Evolutionary conservation across 108 stramenopile species (phyloP), one percentile per base, ranked within the genome.

Genomic region (Skeletonema grethae): DNA sequence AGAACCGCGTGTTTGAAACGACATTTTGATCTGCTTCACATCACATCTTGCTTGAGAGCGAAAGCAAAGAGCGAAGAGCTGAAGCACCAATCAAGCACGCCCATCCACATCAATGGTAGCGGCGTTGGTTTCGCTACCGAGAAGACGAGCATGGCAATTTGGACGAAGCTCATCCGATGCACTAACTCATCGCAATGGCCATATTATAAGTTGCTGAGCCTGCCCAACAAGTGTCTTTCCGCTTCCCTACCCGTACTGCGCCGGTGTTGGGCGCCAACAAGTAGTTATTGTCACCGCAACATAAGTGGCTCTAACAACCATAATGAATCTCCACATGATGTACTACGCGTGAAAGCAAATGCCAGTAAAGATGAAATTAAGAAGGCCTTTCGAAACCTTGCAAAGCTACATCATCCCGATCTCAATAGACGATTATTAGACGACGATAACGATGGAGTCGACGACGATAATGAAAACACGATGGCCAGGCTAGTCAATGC

Each of bases 401-500:
- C 72, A 25, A 72, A 72, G 50, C 46, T 32, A 11, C 61, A 72
- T 28, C 72, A 72, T 10, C 69, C 69, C 13, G 69, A 69, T 62
- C 13, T 69, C 10, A 69, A 64, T 20, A 64, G 18, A 43, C 39
- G 41, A 0, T 43, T n/a, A 43, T 43, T 43, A 4, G 41, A 43
- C n/a, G 15, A 69, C 11, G 10, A 15, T n/a, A n/a, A n/a, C 0
- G 34, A 61, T 31, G 38, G 38, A 41, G 30, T 5, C 2, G 38
- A 31, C 4, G 60, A 60, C 12, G 39, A 35, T n/a, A 43, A 20
- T 22, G 57, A 78, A 16, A 31, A 73, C 18, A 28, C 20, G 4
- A 78, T 78, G 77, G 25, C 72, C 13, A 72, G 73, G 56, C 32
- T 78, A 12, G 55, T 78, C 30, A 30, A 56, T 72, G 72, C 77